Evolutionary conservation across 345 rosid species (phyloP), one percentile per base, ranked within the genome.

Genomic region (Salix caprea): DNA sequence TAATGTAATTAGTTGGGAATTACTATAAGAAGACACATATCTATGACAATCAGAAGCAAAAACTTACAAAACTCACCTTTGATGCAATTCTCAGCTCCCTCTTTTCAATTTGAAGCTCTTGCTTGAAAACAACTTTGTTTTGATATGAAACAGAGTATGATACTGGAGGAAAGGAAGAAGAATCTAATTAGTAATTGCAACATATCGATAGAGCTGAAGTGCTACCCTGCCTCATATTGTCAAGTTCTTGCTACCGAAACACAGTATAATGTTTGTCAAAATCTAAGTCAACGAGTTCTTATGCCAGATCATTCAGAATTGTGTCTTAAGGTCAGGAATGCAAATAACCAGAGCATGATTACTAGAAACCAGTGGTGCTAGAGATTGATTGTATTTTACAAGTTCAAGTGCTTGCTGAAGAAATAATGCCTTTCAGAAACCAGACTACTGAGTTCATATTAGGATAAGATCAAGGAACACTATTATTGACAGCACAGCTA

Each of bases 11-110:
- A 65, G 54, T 67, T 19, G 9, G 28, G 54, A 28, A 36, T 72
- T 65, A 15, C n/a, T 19, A 14, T n/a, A 23, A 40, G 70, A 44
- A 46, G 37, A 13, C 23, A 2, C 32, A 70, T 50, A 12, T 77
- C 1, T 14, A 34, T 15, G 48, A 36, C 37, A 52, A 44, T 10
- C 1, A 12, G 64, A 13, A 21, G 52, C 2, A 65, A 13, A 73
- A 71, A 64, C 37, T 72, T 28, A 78, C 14, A 48, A 46, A 18
- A 82, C 84, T 69, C 65, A 91, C 97, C 79, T 50, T 40, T 65
- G 84, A 81, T 66, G 79, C 61, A 26, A 87, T 65, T 75, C 75
- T 81, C 65, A 89, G 85, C 82, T 86, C 87, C 85, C 92, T 80
- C 72, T 73, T 77, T 74, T 72, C 89, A 30, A 76, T 81, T 48